Evolutionary conservation across 495 filamentous ascomycete species (phyloP), one percentile per base, ranked within the genome.

Genomic region (Trichoderma parareesei): DNA sequence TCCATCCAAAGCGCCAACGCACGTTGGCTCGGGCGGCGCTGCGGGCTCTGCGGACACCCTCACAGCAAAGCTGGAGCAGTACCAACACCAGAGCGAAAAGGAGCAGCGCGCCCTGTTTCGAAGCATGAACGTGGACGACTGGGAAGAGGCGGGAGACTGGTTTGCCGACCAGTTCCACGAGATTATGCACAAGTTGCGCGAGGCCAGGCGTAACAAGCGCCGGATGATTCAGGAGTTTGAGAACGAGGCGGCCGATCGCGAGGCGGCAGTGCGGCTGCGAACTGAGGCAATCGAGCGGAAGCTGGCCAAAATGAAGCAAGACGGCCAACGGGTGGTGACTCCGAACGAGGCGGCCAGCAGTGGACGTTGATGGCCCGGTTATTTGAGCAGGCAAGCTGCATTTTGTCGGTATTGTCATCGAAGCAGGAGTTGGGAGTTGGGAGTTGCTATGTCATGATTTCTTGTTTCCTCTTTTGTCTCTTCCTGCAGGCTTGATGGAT

Each of bases 111-210:
- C 77, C 2, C 90, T 91, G 72, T 86, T 92, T 67, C 75, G 80
- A 10, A 81, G 80, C 5, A 77, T 96, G 70, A 70, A 83, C 3
- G 80, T 90, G 33, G 77, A 82, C 37, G 88, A 93, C 71, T 94
- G 92, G 88, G 92, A 97, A 71, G 81, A 88, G 60, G 85, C 87
- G 14, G 92, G 92, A 8, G 90, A 97, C 66, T 87, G 89, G 79
- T 84, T 97, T 48, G 75, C 93, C 14, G 84, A 85, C 4, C 82
- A 82, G 66, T 93, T 94, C 69, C 77, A 78, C 6, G 77, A 81
- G 8, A 72, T 92, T 18, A 78, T 92, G 66, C 71, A 76, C 18
- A 81, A 84, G 68, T 82, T 93, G 70, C 89, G 84, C 65, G 77
- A 84, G 0, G 78, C 86, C 38, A 78, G 91, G 57, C 79, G 81